Evolutionary conservation across 257 asterid species (phyloP).

Genomic region (Rehmannia glutinosa): DNA sequence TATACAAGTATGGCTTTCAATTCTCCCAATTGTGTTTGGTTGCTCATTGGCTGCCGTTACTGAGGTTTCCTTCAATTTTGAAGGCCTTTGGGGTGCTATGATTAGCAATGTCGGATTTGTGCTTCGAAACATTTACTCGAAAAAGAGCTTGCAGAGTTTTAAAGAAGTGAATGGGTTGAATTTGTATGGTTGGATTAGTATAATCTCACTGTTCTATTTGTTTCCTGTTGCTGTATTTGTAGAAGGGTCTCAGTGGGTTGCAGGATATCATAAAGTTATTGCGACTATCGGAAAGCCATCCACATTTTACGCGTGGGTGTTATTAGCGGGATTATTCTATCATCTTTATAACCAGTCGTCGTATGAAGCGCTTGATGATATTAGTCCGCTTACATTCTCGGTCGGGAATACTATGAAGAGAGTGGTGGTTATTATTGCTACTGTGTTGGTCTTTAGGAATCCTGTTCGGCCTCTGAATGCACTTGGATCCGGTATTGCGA

Average conservation of each 20-base stretch:
- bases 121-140: constrained; percentile 81
- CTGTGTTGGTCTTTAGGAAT: constrained; percentile 87
- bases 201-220: constrained; percentile 68
- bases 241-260: constrained; percentile 95
- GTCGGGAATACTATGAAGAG: constrained; percentile 98
- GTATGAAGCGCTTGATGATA: constrained; percentile 91
- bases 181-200: constrained; percentile 78
- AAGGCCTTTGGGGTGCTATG: constrained; percentile 86
- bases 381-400: constrained; percentile 86
- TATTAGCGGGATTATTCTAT: constrained; percentile 75
- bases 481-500: constrained; percentile 83
- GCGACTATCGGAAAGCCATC: constrained; percentile 52
- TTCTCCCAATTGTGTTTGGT: constrained; percentile 89
- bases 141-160: constrained; percentile 80
- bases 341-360: constrained; percentile 93
- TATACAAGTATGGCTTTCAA: constrained; percentile 76
- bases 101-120: constrained; percentile 91
- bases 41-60: constrained; percentile 96
- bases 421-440: constrained; percentile 86
- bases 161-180: constrained; percentile 92
- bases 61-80: constrained; percentile 86
- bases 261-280: constrained; percentile 77
- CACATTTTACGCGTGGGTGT: constrained; percentile 76
- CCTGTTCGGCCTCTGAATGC: constrained; percentile 88
- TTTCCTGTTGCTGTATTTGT: constrained; percentile 84